Evolutionary conservation across 2,329 filamentous ascomycete genomes (phyloP), one percentile per base, ranked within the genome.

Genomic region (Alternaria triticimaculans): DNA sequence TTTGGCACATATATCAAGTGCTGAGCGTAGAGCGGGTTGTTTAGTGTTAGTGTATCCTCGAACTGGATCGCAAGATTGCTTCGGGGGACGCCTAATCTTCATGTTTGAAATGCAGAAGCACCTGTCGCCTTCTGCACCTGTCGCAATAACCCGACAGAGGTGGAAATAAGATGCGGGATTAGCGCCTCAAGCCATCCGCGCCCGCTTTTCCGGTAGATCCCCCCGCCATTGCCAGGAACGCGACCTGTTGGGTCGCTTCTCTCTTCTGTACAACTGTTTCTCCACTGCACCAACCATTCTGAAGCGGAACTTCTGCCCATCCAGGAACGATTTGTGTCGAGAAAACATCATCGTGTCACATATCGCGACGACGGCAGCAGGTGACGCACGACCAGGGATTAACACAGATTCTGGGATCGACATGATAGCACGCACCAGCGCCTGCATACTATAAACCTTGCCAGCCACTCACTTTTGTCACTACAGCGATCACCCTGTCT

Each of bases 141-240:
- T 58, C 54, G 46, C 37, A n/a, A 51, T 37, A 41, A 41, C 15
- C 37, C n/a, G 15, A 50, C 37, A 43, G 53, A 63, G 26, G 60
- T 64, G 46, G 44, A 48, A 55, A 61, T 64, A 62, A 67, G 58
- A 60, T 56, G 58, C 62, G 60, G 66, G 60, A 65, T 50, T 25
- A 57, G 66, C 61, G 67, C 63, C 57, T 30, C 62, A 48, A 63
- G 37, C 37, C 21, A 55, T 51, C 45, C 48, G 26, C 53, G 54
- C 61, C 50, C 58, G 46, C 21, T n/a, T 48, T 44, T 44, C 21
- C 61, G 14, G 46, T 25, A 53, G 18, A 60, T 60, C 56, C 51
- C 43, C 61, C 61, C 61, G 30, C 56, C 46, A 41, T 51, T 50
- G 18, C 48, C 56, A 63, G 61, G 61, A 33, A 60, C 57, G n/a